These are phyloP conservation scores for Alternaria sp. DNA, from an alignment of 2,329 filamentous ascomycete genomes.

Conservation along the genomic window DNA sequence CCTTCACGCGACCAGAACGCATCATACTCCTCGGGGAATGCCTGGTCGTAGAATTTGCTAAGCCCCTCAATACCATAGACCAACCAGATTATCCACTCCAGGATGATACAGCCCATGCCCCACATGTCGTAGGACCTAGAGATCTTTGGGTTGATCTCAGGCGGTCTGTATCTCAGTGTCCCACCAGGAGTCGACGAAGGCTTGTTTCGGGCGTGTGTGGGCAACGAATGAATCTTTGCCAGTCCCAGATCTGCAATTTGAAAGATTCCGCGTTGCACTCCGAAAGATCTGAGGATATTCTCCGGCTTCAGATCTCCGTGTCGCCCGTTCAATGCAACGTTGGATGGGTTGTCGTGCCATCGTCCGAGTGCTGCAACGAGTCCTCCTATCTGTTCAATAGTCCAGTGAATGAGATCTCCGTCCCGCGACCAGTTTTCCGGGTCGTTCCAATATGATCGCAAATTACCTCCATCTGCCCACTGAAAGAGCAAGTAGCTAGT, in stretches of 20 bases:
- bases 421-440: not conserved
- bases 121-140: not conserved
- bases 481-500: not conserved
- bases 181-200: not conserved
- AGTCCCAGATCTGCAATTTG: not conserved
- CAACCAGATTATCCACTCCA: not conserved
- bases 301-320: not conserved
- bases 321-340: not conserved
- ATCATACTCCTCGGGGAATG: not conserved
- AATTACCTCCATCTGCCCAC: not conserved
- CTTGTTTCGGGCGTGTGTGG: not conserved
- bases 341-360: not conserved
- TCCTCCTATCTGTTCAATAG: not conserved
- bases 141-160: not conserved
- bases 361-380: not conserved
- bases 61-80: not conserved
- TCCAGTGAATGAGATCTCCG: not conserved
- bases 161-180: not conserved
- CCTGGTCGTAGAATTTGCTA: not conserved
- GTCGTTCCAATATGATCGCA: not conserved
- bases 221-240: not conserved
- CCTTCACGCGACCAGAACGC: not conserved
- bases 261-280: not conserved
- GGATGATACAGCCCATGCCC: not conserved
- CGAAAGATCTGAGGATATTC: not conserved